Evolutionary conservation across 139 green algal species (phyloP).

Genomic region (Coelastrella sp.): DNA sequence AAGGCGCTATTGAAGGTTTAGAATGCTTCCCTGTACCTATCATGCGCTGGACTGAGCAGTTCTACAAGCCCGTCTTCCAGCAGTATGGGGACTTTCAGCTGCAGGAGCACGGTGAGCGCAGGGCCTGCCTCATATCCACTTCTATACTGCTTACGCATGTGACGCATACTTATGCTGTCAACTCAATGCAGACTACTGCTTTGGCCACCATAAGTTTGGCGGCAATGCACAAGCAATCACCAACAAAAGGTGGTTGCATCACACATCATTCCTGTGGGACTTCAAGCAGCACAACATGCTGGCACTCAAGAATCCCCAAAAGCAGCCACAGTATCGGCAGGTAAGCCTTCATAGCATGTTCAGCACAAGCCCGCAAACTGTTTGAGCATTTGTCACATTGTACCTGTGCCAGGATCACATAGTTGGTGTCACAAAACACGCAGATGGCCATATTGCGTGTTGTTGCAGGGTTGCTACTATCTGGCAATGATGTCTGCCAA

Average conservation of each 20-base stretch:
- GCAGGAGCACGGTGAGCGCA: constrained; percentile 79
- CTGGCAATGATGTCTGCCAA: too few species aligned
- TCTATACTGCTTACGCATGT: not conserved
- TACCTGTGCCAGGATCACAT: too few species aligned
- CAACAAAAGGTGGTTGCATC: constrained; percentile 92
- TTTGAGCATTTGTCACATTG: too few species aligned
- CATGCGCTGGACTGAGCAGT: constrained; percentile 90
- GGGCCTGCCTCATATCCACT: too few species aligned
- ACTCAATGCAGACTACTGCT: constrained; percentile 79
- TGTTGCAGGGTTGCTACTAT: too few species aligned
- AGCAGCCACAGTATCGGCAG: constrained; percentile 83
- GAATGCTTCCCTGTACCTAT: constrained; percentile 85
- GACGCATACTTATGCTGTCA: not conserved
- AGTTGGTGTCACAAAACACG: too few species aligned
- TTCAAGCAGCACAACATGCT: constrained; percentile 82
- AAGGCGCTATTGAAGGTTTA: constrained; percentile 64
- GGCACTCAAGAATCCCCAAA: constrained; percentile 79
- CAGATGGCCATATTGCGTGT: too few species aligned
- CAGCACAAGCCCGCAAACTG: too few species aligned
- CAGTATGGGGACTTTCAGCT: constrained; percentile 70
- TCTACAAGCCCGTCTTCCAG: constrained; percentile 85
- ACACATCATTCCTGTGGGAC: constrained; percentile 98
- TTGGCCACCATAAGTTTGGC: constrained; percentile 93
- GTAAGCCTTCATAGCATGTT: too few species aligned
- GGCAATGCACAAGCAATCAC: constrained; percentile 98